Conservation (phyloP, 352 stramenopile species). For the Pythium guiyangense region DNA sequence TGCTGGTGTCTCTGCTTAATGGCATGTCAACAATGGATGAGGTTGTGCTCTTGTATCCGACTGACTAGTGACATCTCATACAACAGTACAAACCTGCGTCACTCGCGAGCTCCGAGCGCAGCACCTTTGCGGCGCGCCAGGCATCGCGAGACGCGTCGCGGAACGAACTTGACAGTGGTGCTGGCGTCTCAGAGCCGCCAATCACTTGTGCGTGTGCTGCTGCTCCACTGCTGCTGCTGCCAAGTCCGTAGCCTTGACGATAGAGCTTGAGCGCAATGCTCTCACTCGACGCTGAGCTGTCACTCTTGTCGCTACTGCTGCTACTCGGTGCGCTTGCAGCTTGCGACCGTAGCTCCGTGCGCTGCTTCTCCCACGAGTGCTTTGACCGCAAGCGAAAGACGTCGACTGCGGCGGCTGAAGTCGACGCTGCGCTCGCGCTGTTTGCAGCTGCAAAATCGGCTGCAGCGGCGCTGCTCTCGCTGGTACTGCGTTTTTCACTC, state of each 20-base stretch:
- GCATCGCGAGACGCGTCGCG: constrained; percentile 20
- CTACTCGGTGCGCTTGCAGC: constrained; percentile 13
- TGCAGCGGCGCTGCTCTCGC: constrained; percentile 6
- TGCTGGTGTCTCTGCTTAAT: not conserved
- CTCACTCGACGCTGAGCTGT: constrained; percentile 4
- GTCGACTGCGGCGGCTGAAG: not conserved
- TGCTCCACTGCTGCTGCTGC: constrained; percentile 8
- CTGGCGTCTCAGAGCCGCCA: no score
- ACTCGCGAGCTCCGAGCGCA: constrained; percentile 18
- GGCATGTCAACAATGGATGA: not conserved
- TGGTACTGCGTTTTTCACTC: constrained; percentile 11
- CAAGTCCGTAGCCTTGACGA: constrained; percentile 47
- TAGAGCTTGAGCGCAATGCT: constrained; percentile 45
- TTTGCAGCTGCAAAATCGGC: constrained; percentile 7
- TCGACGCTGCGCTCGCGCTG: constrained; percentile 4
- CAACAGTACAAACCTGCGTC: not conserved
- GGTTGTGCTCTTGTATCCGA: no score
- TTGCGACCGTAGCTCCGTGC: constrained; percentile 32
- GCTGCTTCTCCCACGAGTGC: constrained; percentile 62
- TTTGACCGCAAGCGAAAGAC: constrained; percentile 52
- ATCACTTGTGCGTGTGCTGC: not conserved
- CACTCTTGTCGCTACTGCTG: not conserved
- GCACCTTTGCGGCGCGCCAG: constrained; percentile 21
- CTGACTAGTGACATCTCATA: no score
- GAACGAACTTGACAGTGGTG: constrained; percentile 21